These are phyloP conservation scores for Cicer yamashitae DNA, from an alignment of 306 rosid species.

Conservation along the genomic window DNA sequence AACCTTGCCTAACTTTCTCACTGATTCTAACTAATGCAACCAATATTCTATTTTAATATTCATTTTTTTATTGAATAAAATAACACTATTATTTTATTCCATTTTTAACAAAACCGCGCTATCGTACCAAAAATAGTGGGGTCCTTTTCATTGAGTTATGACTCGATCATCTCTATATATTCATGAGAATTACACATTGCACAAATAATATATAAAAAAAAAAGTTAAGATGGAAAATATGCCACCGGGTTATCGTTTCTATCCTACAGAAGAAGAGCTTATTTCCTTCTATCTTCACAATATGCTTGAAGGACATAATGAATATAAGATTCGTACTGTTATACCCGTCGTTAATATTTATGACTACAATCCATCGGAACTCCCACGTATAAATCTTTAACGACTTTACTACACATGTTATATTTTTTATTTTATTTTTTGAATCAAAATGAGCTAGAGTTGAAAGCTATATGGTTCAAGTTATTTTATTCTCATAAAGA, in stretches of 20 bases:
- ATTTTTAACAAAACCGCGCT: too few relatives aligned
- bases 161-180: not conserved
- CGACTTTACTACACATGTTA: not conserved
- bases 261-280: slow-evolving; percentile 87
- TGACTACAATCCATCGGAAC: slow-evolving; percentile 69
- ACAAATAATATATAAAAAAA: not conserved
- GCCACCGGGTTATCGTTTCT: slow-evolving; percentile 84
- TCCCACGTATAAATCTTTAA: slow-evolving; percentile 66
- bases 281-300: slow-evolving; percentile 66
- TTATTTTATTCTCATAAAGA: not conserved
- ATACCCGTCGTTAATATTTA: slow-evolving; percentile 74
- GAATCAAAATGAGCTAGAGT: not conserved
- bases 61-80: too few relatives aligned
- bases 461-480: not conserved
- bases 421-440: not conserved
- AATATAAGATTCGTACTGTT: slow-evolving; percentile 53
- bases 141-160: not conserved
- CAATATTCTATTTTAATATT: too few relatives aligned
- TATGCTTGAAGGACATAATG: slow-evolving; percentile 64
- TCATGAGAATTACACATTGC: slow-evolving; percentile 10
- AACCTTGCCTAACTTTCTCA: too few relatives aligned
- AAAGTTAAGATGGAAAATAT: slow-evolving; percentile 51
- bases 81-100: too few relatives aligned
- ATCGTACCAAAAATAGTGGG: too few relatives aligned
- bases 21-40: too few relatives aligned